phyloP scores from a whole-genome alignment of 164 flowering plant genomes.

The Stephania yunnanensis region DNA sequence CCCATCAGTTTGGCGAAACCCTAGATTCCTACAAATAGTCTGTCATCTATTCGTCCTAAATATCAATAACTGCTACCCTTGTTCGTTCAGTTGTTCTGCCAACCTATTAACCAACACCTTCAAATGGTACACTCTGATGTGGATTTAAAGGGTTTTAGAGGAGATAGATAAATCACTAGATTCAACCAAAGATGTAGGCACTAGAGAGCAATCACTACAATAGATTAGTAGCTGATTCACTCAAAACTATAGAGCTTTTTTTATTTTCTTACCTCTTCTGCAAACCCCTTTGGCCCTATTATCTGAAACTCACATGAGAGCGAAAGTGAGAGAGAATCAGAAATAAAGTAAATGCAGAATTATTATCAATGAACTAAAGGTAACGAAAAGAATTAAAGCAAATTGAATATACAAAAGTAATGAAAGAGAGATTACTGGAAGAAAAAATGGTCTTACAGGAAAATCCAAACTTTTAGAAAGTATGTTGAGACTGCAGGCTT shows the following conservation, averaged over 20 bases:
- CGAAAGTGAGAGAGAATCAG: background rate
- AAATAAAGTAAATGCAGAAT: background rate
- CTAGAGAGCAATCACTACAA: background rate
- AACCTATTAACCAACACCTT: background rate
- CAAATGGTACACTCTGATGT: background rate
- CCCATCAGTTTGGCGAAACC: background rate
- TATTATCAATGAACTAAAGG: background rate
- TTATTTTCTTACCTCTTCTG: background rate
- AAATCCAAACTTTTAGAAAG: constrained; percentile 73
- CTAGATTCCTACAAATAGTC: background rate
- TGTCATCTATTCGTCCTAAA: background rate
- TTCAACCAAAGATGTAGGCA: background rate
- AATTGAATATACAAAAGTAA: background rate
- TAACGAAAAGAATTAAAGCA: constrained; percentile 3
- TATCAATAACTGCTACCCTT: background rate
- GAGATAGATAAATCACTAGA: background rate
- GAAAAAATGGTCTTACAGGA: constrained; percentile 26
- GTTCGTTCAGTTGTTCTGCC: background rate
- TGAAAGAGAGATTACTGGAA: constrained; percentile 32
- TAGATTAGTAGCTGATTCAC: constrained; percentile 1
- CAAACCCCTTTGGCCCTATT: background rate
- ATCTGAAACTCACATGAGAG: background rate
- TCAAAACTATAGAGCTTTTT: background rate
- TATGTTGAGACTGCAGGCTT: constrained; percentile 40
- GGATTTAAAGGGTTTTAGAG: background rate